phyloP scores from a whole-genome alignment of 23 red algal species.

The Gracilaria gracilis region DNA sequence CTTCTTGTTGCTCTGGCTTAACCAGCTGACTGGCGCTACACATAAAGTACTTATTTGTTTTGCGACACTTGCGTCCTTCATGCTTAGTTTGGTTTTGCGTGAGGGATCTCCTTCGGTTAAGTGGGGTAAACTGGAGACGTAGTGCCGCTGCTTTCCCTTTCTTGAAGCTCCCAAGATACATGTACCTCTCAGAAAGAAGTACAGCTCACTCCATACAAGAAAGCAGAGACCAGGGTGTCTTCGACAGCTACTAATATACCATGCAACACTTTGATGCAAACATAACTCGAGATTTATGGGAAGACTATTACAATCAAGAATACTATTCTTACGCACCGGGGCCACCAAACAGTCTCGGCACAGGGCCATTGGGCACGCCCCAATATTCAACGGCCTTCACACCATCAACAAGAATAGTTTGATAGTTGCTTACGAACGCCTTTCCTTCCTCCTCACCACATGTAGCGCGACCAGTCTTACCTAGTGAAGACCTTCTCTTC shows the following conservation, averaged over 20 bases:
- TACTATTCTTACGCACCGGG: constrained; percentile 20
- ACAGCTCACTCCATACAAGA: too few species aligned
- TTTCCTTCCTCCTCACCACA: constrained; percentile 83
- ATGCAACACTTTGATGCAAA: not conserved
- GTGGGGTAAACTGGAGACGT: too few species aligned
- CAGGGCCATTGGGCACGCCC: constrained; percentile 68
- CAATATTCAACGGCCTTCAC: constrained; percentile 84
- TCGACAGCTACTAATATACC: too few species aligned
- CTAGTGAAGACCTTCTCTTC: not conserved
- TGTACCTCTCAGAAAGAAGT: too few species aligned
- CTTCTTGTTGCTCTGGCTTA: not conserved
- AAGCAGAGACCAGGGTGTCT: too few species aligned
- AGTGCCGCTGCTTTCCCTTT: too few species aligned
- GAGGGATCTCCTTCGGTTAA: too few species aligned
- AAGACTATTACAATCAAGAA: constrained; percentile 35
- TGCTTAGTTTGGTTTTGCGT: too few species aligned
- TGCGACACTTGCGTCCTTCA: not conserved
- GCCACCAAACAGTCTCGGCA: constrained; percentile 75
- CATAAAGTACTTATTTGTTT: not conserved
- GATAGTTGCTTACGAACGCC: constrained; percentile 78
- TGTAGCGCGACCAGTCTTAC: constrained; percentile 66
- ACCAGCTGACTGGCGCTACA: not conserved
- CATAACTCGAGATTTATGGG: not conserved
- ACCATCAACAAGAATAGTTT: constrained; percentile 65
- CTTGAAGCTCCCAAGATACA: too few species aligned